A percentile compares a stretch with the other conserved stretches of the same genome.
Evolutionary conservation across 208 protist genomes (phyloP).

Genomic region (Crithidia brevicula): DNA sequence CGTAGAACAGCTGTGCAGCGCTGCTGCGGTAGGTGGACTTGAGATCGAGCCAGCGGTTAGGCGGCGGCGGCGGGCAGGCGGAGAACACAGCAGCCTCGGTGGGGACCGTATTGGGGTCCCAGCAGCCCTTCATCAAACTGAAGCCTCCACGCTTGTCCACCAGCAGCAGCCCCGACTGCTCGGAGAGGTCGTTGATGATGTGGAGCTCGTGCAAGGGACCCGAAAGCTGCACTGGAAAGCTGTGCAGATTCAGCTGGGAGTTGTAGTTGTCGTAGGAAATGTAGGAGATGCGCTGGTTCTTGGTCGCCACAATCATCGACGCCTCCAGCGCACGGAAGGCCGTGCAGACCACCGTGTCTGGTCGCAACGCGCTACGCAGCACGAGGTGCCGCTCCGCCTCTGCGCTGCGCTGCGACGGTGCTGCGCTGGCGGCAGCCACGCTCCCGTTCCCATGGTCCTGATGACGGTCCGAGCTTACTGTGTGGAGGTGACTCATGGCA

Average conservation of each 20-base stretch:
- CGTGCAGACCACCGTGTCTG: conserved; percentile 69
- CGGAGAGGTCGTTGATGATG: conserved; percentile 88
- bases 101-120: conserved; percentile 50
- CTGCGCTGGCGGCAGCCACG: conserved; percentile 5
- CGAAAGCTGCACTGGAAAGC: conserved; percentile 60
- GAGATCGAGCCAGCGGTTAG: conserved; percentile 64
- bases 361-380: conserved; percentile 50
- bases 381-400: conserved; percentile 59
- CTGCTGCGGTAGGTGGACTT: conserved; percentile 75
- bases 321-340: conserved; percentile 77
- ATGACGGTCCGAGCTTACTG: not conserved
- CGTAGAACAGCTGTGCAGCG: conserved; percentile 82
- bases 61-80: conserved; percentile 62
- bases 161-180: conserved; percentile 80
- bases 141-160: conserved; percentile 81
- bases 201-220: conserved; percentile 71
- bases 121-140: conserved; percentile 74
- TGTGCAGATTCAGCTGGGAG: conserved; percentile 58
- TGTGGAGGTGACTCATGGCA: not conserved
- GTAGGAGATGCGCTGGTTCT: conserved; percentile 67
- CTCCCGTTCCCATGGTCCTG: too few relatives aligned
- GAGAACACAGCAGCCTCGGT: conserved; percentile 81
- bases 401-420: not conserved
- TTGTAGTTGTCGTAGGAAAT: conserved; percentile 85
- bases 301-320: conserved; percentile 75